Evolutionary conservation across 2,329 filamentous ascomycete genomes (phyloP), one percentile per base, ranked within the genome.

Genomic region (Mycosphaerelloides madeirae): DNA sequence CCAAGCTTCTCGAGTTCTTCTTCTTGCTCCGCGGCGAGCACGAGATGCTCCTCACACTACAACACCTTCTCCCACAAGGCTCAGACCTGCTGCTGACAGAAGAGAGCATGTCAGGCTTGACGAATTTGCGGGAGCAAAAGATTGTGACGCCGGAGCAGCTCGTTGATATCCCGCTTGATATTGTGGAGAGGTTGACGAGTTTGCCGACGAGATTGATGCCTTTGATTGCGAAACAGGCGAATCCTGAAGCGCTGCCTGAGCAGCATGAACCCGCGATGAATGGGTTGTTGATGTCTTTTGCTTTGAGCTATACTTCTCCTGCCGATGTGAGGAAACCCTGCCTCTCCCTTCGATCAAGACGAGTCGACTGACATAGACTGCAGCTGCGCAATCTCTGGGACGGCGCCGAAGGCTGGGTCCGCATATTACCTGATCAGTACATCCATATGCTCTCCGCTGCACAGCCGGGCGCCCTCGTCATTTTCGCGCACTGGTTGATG

Each of bases 401-500:
- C 18, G 43, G 37, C 4, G 15, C 34, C 14, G 36, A 39, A 25
- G 37, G 31, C 20, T 44, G 43, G 43, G 18, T 34, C n/a, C 18
- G 36, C 6, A 33, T 29, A 22, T 15, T 44, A 11, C 43, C 43
- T 12, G 43, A 44, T 11, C 36, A 39, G 13, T 39, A 33, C 20
- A 28, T 40, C 14, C 20, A 29, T 14, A 33, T 44, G 29, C 31
- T 44, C n/a, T 25, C 31, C 9, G 22, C 28, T 6, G 31, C 16
- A 6, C 37, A 35, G 31, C 43, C 36, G 11, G 35, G 34, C 2
- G 43, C 43, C 11, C 29, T 44, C n/a, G 36, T 44, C 19, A 39
- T 44, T 20, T 47, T 43, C 20, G 35, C 39, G 15, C 39, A 43
- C 29, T 42, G 35, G 35, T 38, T 35, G 32, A 18, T 29, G 25